phyloP scores from a whole-genome alignment of 2,329 filamentous ascomycete species.

The Phialocephala subalpina region DNA sequence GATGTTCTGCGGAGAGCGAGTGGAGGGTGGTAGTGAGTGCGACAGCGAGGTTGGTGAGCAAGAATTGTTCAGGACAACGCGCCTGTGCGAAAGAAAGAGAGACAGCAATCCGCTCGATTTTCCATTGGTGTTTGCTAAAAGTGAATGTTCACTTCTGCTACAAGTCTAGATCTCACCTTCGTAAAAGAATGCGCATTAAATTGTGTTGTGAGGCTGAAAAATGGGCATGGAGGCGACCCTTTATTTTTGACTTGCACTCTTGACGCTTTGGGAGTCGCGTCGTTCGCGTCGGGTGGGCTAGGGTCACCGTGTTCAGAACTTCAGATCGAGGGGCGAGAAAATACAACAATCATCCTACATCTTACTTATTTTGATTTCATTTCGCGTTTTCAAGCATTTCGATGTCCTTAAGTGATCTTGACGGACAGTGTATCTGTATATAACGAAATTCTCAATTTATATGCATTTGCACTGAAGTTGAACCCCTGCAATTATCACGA shows the following conservation, averaged over 20 bases:
- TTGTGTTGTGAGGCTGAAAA: background rate
- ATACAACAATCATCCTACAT: too few relatives aligned
- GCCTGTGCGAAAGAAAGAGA: background rate
- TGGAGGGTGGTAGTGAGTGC: background rate
- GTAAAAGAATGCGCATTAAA: background rate
- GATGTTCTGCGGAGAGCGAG: slow-evolving; percentile 7
- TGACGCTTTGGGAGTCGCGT: slow-evolving; percentile 7
- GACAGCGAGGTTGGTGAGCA: slow-evolving; percentile 1
- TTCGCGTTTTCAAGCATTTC: background rate
- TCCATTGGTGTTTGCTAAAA: slow-evolving; percentile 18
- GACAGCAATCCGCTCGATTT: slow-evolving; percentile 1
- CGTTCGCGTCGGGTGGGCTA: background rate
- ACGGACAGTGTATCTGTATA: too few relatives aligned
- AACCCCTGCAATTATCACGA: too few relatives aligned
- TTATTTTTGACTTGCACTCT: slow-evolving; percentile 2
- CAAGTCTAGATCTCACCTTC: background rate
- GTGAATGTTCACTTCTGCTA: background rate
- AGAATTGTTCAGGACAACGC: slow-evolving; percentile 15
- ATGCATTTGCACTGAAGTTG: too few relatives aligned
- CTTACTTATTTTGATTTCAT: too few relatives aligned
- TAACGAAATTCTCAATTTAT: too few relatives aligned
- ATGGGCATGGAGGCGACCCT: background rate
- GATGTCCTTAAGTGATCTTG: too few relatives aligned
- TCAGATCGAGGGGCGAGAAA: background rate
- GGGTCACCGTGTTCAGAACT: slow-evolving; percentile 2